These are phyloP conservation scores for Cryoendolithus antarcticus DNA, from an alignment of 2,329 filamentous ascomycete genomes.

Conservation along the genomic window DNA sequence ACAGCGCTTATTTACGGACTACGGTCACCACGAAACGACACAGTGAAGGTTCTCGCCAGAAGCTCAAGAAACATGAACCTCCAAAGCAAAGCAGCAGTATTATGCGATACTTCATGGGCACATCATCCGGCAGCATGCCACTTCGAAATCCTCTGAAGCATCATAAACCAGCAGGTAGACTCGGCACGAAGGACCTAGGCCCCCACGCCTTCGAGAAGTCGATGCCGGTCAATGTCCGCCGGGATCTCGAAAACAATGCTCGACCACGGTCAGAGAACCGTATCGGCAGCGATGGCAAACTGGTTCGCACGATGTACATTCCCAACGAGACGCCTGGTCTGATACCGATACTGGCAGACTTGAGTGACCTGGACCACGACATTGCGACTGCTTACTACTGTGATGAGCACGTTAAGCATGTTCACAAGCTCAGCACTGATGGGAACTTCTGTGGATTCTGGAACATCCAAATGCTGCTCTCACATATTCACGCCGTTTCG, in stretches of 20 bases:
- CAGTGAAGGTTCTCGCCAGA: too few species aligned
- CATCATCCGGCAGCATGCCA: not conserved
- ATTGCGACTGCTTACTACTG: slow-evolving; percentile 69
- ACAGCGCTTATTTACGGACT: not conserved
- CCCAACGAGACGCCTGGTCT: slow-evolving; percentile 34
- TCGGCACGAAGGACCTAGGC: slow-evolving; percentile 32
- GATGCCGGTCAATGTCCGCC: slow-evolving; percentile 33
- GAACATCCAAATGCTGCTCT: slow-evolving; percentile 84
- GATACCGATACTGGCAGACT: slow-evolving; percentile 33
- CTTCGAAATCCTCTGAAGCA: slow-evolving; percentile 1
- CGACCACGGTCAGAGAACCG: slow-evolving; percentile 27
- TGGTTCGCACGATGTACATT: slow-evolving; percentile 29
- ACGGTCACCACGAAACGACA: not conserved
- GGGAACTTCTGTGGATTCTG: slow-evolving; percentile 91
- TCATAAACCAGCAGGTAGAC: slow-evolving; percentile 9
- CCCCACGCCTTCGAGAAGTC: slow-evolving; percentile 34
- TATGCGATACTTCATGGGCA: too few species aligned
- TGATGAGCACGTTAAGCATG: slow-evolving; percentile 59
- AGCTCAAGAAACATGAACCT: too few species aligned
- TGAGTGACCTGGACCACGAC: slow-evolving; percentile 45
- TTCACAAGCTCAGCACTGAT: slow-evolving; percentile 71
- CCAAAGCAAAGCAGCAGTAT: too few species aligned
- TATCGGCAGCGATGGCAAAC: slow-evolving; percentile 30
- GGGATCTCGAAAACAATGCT: slow-evolving; percentile 29
- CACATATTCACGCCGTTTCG: slow-evolving; percentile 23